A percentile compares a stretch with the other conserved stretches of the same genome.
These are phyloP conservation scores for Wickerhamomyces sydowiorum DNA, from an alignment of 805 yeast species.

Conservation along the genomic window DNA sequence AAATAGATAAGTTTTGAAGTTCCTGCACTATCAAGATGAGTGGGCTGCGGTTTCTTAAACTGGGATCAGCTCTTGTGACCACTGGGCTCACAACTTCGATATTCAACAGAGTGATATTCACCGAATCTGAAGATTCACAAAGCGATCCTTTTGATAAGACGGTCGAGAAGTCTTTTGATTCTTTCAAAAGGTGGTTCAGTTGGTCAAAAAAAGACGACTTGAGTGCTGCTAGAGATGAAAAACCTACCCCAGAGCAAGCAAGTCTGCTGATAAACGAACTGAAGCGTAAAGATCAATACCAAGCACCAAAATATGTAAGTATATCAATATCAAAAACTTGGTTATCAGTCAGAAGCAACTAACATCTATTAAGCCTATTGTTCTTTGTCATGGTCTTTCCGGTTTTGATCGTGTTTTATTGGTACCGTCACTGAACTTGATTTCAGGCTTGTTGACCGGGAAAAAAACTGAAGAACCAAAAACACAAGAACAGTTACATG, in stretches of 20 bases:
- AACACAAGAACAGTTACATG: conserved; percentile 14
- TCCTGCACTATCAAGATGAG: conserved; percentile 1
- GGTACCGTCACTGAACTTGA: conserved; percentile 33
- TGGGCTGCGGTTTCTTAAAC: conserved; percentile 2
- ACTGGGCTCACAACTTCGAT: conserved; percentile 6
- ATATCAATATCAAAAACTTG: conserved; percentile 4
- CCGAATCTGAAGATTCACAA: conserved; percentile 7
- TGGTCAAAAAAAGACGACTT: conserved; percentile 7
- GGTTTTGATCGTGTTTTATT: conserved; percentile 64
- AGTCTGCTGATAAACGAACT: conserved; percentile 11
- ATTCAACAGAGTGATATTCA: conserved; percentile 4
- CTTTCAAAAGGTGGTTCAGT: conserved; percentile 5
- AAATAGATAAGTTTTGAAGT: no score
- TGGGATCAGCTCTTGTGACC: conserved; percentile 5
- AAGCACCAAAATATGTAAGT: conserved; percentile 44
- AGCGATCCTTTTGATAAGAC: conserved; percentile 7
- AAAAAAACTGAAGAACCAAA: conserved; percentile 3
- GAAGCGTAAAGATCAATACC: conserved; percentile 32
- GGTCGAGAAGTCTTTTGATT: conserved; percentile 4
- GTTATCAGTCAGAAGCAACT: not conserved
- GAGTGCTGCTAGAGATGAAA: not conserved
- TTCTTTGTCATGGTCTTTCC: conserved; percentile 80
- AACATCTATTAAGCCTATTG: conserved; percentile 47
- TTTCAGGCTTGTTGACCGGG: conserved; percentile 17
- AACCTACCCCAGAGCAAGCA: conserved; percentile 5